These are phyloP conservation scores for Candida ficus DNA, from an alignment of 805 yeast species.

Conservation along the genomic window DNA sequence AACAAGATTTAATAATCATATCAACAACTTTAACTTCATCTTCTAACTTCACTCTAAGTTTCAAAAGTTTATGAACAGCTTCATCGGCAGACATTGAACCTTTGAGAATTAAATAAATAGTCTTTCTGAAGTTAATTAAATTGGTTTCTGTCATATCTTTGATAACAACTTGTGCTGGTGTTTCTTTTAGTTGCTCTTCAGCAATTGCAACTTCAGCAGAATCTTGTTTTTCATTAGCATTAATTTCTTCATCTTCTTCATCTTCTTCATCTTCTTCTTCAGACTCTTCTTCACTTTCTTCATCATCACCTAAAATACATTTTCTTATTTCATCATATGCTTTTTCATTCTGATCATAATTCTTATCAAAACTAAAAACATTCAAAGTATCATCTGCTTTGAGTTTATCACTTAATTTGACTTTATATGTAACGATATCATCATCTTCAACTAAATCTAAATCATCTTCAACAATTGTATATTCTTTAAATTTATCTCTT, in stretches of 20 bases:
- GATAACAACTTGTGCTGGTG: constrained; percentile 22
- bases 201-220: constrained; percentile 32
- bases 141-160: constrained; percentile 68
- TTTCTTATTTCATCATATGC: constrained; percentile 36
- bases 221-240: constrained; percentile 40
- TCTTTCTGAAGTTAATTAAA: constrained; percentile 61
- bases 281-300: constrained; percentile 44
- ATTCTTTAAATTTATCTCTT: constrained; percentile 36
- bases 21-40: constrained; percentile 56
- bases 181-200: constrained; percentile 10
- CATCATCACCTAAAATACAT: constrained; percentile 17
- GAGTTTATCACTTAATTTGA: constrained; percentile 49
- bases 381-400: constrained; percentile 43
- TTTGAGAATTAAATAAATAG: constrained; percentile 76
- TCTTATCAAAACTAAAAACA: constrained; percentile 44
- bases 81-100: constrained; percentile 91
- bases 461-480: constrained; percentile 36
- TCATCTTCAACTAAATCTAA: constrained; percentile 63
- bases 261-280: constrained; percentile 24
- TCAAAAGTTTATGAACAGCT: constrained; percentile 79
- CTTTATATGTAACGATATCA: constrained; percentile 50
- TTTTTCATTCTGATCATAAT: constrained; percentile 45
- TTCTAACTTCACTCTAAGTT: constrained; percentile 36
- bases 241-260: constrained; percentile 25
- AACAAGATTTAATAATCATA: constrained; percentile 73